Evolutionary conservation across 2,329 filamentous ascomycete species (phyloP).

Genomic region (Ophidiomyces ophidiicola): DNA sequence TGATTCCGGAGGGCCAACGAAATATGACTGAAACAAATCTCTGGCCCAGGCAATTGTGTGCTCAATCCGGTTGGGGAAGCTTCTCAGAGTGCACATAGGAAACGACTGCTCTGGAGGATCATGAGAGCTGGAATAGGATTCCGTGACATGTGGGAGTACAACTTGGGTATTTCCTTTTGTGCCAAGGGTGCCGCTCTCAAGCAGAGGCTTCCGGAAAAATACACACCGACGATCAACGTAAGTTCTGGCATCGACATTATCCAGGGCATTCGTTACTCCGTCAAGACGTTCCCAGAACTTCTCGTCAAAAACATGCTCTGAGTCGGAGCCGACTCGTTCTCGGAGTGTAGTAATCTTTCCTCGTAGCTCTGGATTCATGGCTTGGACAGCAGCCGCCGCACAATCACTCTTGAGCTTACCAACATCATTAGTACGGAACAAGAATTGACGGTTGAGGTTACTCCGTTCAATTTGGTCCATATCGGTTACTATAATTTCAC

Average conservation of each 20-base stretch:
- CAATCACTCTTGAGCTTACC: slow-evolving; percentile 94
- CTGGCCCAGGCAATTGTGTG: slow-evolving; percentile 98
- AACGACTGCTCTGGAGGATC: slow-evolving; percentile 98
- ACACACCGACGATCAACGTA: slow-evolving; percentile 95
- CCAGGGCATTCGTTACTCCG: slow-evolving; percentile 89
- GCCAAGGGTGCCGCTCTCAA: slow-evolving; percentile 95
- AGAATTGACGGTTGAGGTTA: slow-evolving; percentile 92
- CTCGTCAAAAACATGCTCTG: slow-evolving; percentile 89
- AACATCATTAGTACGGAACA: slow-evolving; percentile 88
- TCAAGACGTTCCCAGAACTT: slow-evolving; percentile 79
- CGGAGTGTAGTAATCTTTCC: slow-evolving; percentile 77
- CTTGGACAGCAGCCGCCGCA: slow-evolving; percentile 75
- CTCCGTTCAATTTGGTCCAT: slow-evolving; percentile 99
- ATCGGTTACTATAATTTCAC: slow-evolving; percentile 85
- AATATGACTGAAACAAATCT: slow-evolving; percentile 87
- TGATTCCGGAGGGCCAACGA: slow-evolving; percentile 84
- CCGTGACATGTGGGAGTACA: slow-evolving; percentile 76
- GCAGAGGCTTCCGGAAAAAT: slow-evolving; percentile 92
- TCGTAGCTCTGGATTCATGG: slow-evolving; percentile 86
- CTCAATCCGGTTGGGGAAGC: slow-evolving; percentile 96
- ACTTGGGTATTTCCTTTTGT: slow-evolving; percentile 97
- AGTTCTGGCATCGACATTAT: slow-evolving; percentile 93
- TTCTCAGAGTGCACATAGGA: slow-evolving; percentile 94
- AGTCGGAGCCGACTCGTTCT: slow-evolving; percentile 83
- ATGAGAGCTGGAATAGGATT: slow-evolving; percentile 94